These are phyloP conservation scores for Saturnispora galanensis DNA, from an alignment of 805 yeast species.

Conservation along the genomic window DNA sequence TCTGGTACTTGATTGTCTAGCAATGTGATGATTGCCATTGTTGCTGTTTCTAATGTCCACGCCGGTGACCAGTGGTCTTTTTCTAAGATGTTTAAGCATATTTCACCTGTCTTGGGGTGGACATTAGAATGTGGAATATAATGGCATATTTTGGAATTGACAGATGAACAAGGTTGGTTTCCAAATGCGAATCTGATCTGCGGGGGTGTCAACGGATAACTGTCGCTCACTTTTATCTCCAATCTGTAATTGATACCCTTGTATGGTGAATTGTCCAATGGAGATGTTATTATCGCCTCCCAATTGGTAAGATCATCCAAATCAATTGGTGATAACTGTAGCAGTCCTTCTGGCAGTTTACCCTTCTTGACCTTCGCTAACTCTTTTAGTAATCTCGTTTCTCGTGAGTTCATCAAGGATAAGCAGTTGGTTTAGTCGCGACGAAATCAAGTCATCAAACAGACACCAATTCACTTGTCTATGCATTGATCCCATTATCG, in stretches of 20 bases:
- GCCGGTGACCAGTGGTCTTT: conserved; percentile 59
- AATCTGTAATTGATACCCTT: conserved; percentile 44
- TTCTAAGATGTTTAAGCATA: conserved; percentile 58
- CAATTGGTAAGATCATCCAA: conserved; percentile 26
- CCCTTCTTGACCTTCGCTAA: neutral
- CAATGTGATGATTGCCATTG: conserved; percentile 48
- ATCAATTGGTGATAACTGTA: conserved; percentile 1
- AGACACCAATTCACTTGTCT: too few relatives aligned
- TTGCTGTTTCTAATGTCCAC: conserved; percentile 48
- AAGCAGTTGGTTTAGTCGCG: neutral
- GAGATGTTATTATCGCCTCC: conserved; percentile 44
- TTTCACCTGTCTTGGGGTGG: conserved; percentile 49
- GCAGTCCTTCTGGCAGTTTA: conserved; percentile 16
- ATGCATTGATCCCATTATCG: too few relatives aligned
- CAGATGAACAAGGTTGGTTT: neutral
- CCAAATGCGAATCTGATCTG: conserved; percentile 31
- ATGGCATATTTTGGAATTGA: conserved; percentile 11
- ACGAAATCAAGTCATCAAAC: too few relatives aligned
- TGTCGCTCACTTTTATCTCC: conserved; percentile 32
- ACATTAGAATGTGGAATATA: conserved; percentile 41
- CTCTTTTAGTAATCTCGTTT: conserved; percentile 4
- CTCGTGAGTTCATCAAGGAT: neutral
- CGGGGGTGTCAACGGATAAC: conserved; percentile 58
- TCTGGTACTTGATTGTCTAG: conserved; percentile 60
- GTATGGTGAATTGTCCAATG: conserved; percentile 36